A percentile compares a stretch with the other conserved stretches of the same genome.
These are phyloP conservation scores for Waitea zeae DNA, from an alignment of 1,284 basidiomycete species.

Conservation along the genomic window DNA sequence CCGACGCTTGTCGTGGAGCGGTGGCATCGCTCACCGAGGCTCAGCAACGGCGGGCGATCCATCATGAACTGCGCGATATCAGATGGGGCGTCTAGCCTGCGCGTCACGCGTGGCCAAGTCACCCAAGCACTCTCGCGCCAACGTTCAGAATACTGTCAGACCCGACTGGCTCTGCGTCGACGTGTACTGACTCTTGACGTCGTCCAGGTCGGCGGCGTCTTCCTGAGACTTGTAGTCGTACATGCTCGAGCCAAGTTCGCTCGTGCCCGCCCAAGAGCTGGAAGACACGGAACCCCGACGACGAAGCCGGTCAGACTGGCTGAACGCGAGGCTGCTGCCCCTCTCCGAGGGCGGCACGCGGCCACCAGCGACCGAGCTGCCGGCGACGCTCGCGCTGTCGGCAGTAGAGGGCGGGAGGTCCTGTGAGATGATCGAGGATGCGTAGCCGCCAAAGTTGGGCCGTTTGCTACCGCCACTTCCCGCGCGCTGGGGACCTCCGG, in stretches of 20 bases:
- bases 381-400: conserved; percentile 43
- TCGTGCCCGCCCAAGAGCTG: conserved; percentile 38
- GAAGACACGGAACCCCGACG: conserved; percentile 51
- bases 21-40: too few relatives aligned
- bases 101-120: too few relatives aligned
- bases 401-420: conserved; percentile 42
- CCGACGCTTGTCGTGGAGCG: too few relatives aligned
- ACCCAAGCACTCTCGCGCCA: too few relatives aligned
- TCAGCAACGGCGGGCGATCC: too few relatives aligned
- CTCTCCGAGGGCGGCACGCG: conserved; percentile 28
- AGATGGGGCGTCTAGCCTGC: too few relatives aligned
- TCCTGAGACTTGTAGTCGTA: conserved; percentile 83
- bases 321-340: conserved; percentile 54
- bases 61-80: too few relatives aligned
- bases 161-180: conserved; percentile 51
- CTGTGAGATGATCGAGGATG: conserved; percentile 82
- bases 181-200: conserved; percentile 72
- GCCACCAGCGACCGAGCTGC: conserved; percentile 24
- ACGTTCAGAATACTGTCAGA: conserved; percentile 74
- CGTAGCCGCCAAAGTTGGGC: conserved; percentile 70
- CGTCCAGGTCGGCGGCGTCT: conserved; percentile 56
- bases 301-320: conserved; percentile 60
- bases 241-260: conserved; percentile 54
- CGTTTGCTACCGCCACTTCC: conserved; percentile 50
- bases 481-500: conserved; percentile 34